Base-by-base conservation (phyloP, 768 basidiomycete genomes). In the Tephrocybe rancida region DNA sequence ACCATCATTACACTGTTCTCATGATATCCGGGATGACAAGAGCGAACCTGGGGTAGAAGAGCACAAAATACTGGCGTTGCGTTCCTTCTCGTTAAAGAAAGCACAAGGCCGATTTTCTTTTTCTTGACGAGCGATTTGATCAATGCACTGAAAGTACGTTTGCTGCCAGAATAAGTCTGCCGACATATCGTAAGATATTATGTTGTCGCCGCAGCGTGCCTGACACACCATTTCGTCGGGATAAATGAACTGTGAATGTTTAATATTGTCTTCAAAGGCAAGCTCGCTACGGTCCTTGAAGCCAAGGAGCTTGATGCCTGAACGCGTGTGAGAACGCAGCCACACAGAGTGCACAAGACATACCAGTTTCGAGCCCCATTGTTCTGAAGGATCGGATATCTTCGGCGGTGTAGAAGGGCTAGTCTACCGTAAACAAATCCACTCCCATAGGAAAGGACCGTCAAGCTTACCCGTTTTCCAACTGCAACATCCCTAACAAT, bases 281-380 rank as follows among this genome's bases (percentile, higher is more conserved):
- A 98, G 78, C 58, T 88, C 79, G 5, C 69, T 69, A 11, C 78
- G 79, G 48, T 87, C 77, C 66, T 95, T 94, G 76, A 98, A 98
- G 4, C 97, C 97, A 24, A 99, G 84, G 4, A 99, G 84, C 67
- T 88, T 94, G 65, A 99, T 82, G 10, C 87, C 93, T 92, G 13
- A 26, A 50, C n/a, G 18, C 16, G 42, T 19, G 21, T 54, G 41
- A 39, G 25, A 35, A 47, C n/a, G 24, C 22, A 34, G 29, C 55
- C n/a, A 27, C 30, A 19, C 10, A 37, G 22, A 47, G 6, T 3
- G 10, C 16, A 29, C 9, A 14, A 25, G 25, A 18, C 76, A 44
- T 58, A 90, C 92, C 82, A 56, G 94, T 88, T 60, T 88, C 80
- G 22, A 90, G 71, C 19, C 87, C 90, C 57, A 97, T 64, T 0